Base-by-base conservation (phyloP, 23 red algal genomes). In the Gracilaria domingensis region DNA sequence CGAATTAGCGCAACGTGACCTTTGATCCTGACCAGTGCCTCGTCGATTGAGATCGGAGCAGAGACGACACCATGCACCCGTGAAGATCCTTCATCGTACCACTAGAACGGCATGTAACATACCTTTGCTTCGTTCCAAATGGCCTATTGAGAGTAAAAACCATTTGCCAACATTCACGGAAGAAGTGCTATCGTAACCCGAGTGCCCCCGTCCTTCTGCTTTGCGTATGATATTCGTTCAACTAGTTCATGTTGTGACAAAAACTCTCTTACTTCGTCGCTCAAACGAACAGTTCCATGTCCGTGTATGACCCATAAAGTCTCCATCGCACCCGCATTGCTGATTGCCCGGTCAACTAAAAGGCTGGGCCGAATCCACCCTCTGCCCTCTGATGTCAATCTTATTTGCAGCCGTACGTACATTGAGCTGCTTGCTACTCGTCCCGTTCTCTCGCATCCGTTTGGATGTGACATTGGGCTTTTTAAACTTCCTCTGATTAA, bases 271-370 rank as follows among this genome's bases (percentile, higher is more conserved):
- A 98, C 69, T 8, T 80, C 89, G 33, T 54, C 54, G 45, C 82
- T 75, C 35, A 98, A 49, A 33, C 60, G 45, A 23, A 91, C 95
- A n/a, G 97, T 94, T 40, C 97, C 97, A 70, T 91, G 88, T 23
- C 97, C 97, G 76, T 96, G 93, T 38, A 99, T 95, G 29, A 99
- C 84, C 87, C 92, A 99, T 18, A 96, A 36, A 17, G 82, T 58
- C 37, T 93, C 92, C 81, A 93, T 74, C 42, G 79, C 79, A 17
- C 94, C 17, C 58, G 82, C 81, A 37, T 92, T 87, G 69, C 78
- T 82, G 58, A 99, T 87, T 39, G 79, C 89, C 47, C 29, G 39
- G 11, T 96, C 94, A 13, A 99, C 66, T n/a, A n/a, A 35, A 45
- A 51, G 71, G 47, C 45, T 64, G 18, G 8, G 93, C 93, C 33